Percentiles rank a stretch among this genome's conserved stretches.
phyloP scores from a whole-genome alignment of 345 rosid genomes.

The Boechera retrofracta region DNA sequence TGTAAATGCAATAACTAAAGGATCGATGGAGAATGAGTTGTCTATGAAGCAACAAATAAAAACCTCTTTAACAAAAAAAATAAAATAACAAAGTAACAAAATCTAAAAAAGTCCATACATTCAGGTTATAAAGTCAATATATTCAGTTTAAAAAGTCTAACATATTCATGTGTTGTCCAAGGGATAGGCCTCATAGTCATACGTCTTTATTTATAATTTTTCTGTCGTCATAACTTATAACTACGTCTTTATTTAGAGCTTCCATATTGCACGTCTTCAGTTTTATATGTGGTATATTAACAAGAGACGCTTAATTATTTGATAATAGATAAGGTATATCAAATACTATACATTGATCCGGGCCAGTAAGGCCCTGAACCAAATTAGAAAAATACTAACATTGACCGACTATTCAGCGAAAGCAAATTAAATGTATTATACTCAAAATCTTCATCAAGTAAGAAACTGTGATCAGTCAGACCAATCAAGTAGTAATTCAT shows the following conservation, averaged over 20 bases:
- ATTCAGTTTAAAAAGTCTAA: background rate
- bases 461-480: slow-evolving; percentile 26
- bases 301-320: slow-evolving; percentile 15
- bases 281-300: slow-evolving; percentile 26
- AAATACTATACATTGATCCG: background rate
- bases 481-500: slow-evolving; percentile 8
- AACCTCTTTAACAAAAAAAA: background rate
- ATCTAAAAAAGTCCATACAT: no score
- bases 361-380: background rate
- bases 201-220: background rate
- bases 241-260: background rate
- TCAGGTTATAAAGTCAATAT: background rate
- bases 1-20: background rate
- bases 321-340: background rate
- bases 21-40: background rate
- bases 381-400: background rate
- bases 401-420: slow-evolving; percentile 32
- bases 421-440: slow-evolving; percentile 14
- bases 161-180: background rate
- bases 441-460: slow-evolving; percentile 8
- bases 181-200: background rate
- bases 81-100: no score
- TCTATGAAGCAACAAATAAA: slow-evolving; percentile 11
- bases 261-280: slow-evolving; percentile 10
- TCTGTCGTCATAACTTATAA: background rate